Base-by-base conservation (phyloP, 2,329 filamentous ascomycete species). In the Fusarium coicis region DNA sequence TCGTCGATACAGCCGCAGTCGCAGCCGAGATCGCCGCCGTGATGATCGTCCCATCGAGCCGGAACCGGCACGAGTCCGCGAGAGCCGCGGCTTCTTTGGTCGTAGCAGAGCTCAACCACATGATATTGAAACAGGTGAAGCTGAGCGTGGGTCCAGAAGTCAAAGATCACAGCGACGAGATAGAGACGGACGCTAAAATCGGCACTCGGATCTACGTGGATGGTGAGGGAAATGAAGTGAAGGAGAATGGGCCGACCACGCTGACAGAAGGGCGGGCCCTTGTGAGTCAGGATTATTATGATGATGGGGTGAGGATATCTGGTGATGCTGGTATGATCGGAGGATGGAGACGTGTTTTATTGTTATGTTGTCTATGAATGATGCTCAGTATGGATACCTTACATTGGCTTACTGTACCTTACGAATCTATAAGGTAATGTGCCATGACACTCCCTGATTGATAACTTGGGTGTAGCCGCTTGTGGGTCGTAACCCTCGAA, bases 111-210 rank as follows among this genome's bases (percentile, higher is more conserved):
- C 73, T 40, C 79, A 77, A 19, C 77, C 72, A 6, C 76, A 73
- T 4, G 81, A 83, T 54, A 59, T 79, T 21, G 81, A 83, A 68
- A 78, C 68, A 72, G 81, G 79, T 23, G 66, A 71, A 32, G 70
- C 47, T 19, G 66, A 74, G 9, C 44, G 57, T 47, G 54, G 56
- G 36, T 55, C 74, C n/a, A 59, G 70, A 56, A 57, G 70, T 49
- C 62, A 72, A 50, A 74, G 74, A 58, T 76, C 74, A 34, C 68
- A 70, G 55, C 74, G 72, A 47, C 68, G 69, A 54, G 73, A 77
- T 42, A 68, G 68, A 54, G 73, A 77, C 40, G 70, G 68, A 59
- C 72, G 61, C 62, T 76, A 73, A 63, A 53, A 6, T 36, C 72
- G 63, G 63, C 63, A 71, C 50, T 68, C 66, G 68, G 72, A 63